These are phyloP conservation scores for Cystofilobasidium macerans DNA, from an alignment of 768 basidiomycete genomes.

Conservation along the genomic window DNA sequence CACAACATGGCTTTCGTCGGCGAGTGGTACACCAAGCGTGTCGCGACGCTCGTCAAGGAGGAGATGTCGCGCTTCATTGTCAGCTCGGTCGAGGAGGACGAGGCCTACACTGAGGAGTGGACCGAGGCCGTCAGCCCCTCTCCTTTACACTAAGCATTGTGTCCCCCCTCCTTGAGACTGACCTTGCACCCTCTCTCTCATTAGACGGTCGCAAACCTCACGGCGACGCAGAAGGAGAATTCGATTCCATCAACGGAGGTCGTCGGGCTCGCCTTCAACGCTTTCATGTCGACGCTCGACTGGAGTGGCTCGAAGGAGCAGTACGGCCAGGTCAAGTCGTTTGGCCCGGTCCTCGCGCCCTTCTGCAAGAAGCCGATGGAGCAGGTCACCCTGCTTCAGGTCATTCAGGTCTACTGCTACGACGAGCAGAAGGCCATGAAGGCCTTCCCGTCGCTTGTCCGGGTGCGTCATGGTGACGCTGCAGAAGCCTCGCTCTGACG, in stretches of 20 bases:
- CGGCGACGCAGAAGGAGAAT: constrained; percentile 57
- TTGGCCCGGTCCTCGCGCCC: constrained; percentile 70
- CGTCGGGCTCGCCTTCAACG: constrained; percentile 82
- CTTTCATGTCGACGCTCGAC: constrained; percentile 74
- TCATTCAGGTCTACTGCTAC: constrained; percentile 86
- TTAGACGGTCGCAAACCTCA: constrained; percentile 68
- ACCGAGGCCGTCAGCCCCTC: constrained; percentile 51
- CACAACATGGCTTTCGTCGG: constrained; percentile 68
- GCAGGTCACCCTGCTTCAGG: constrained; percentile 69
- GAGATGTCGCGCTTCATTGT: constrained; percentile 43
- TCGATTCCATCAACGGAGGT: constrained; percentile 79
- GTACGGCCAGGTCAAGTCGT: constrained; percentile 48
- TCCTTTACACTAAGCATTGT: no score
- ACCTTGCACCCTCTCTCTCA: neutral
- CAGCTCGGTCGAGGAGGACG: constrained; percentile 51
- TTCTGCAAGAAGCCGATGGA: constrained; percentile 83
- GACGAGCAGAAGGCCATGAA: constrained; percentile 92
- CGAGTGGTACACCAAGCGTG: constrained; percentile 91
- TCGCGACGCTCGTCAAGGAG: constrained; percentile 71
- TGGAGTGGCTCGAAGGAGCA: constrained; percentile 85
- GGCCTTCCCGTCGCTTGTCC: constrained; percentile 86
- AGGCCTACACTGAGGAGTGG: constrained; percentile 44
- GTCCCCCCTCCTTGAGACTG: no score
- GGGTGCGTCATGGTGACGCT: constrained; percentile 48
- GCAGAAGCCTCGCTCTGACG: neutral